Percentiles rank a stretch among this genome's conserved stretches.
phyloP scores from a whole-genome alignment of 108 stramenopile genomes.

The Cyclotella cryptica region DNA sequence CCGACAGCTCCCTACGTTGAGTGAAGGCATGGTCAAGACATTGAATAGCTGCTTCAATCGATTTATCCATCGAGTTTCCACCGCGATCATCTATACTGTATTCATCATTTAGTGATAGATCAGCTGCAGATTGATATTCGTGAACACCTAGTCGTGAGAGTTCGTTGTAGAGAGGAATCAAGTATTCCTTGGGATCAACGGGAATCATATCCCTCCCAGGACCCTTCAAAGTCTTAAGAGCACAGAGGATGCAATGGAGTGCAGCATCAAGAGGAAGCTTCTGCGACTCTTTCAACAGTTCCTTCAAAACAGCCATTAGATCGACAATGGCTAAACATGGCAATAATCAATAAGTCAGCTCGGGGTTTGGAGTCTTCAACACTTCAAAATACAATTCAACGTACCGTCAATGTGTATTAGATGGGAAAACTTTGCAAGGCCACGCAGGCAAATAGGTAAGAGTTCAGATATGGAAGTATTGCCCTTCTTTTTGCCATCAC shows the following conservation, averaged over 20 bases:
- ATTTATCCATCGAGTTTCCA: constrained; percentile 24
- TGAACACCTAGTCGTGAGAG: constrained; percentile 47
- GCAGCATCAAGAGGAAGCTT: constrained; percentile 75
- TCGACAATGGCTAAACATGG: constrained; percentile 66
- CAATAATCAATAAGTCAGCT: constrained; percentile 55
- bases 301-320: constrained; percentile 78
- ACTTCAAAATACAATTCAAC: neutral
- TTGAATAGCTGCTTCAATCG: constrained; percentile 58
- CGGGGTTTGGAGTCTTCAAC: neutral
- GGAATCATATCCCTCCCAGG: constrained; percentile 80
- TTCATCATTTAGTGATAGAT: constrained; percentile 3
- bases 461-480: constrained; percentile 37
- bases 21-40: constrained; percentile 82
- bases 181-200: constrained; percentile 85
- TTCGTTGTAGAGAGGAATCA: constrained; percentile 81
- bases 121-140: neutral
- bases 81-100: neutral
- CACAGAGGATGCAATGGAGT: constrained; percentile 82
- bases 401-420: constrained; percentile 62
- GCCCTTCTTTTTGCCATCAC: constrained; percentile 20
- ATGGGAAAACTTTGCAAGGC: constrained; percentile 89
- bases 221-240: constrained; percentile 84
- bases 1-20: constrained; percentile 81
- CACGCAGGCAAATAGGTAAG: constrained; percentile 78
- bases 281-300: constrained; percentile 69